Conservation (phyloP, 192 early-diverging fungal genomes). For the Coemansia sp. region DNA sequence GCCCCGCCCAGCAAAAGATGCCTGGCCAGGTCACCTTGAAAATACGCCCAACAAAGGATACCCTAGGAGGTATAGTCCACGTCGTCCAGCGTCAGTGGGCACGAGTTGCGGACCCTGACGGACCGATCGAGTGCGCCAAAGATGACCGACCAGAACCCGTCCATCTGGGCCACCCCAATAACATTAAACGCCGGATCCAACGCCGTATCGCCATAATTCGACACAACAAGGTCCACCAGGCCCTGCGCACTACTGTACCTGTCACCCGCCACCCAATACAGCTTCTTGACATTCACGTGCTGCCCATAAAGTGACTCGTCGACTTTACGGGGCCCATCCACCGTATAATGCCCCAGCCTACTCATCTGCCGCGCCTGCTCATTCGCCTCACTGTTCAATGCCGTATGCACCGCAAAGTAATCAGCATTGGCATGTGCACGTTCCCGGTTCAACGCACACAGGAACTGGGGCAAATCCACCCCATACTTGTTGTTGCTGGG, state of each 20-base stretch:
- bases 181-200: slow-evolving; percentile 24
- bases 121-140: slow-evolving; percentile 16
- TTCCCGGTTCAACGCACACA: slow-evolving; percentile 26
- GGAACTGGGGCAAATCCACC: slow-evolving; percentile 27
- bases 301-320: slow-evolving; percentile 31
- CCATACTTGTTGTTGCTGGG: slow-evolving; percentile 12
- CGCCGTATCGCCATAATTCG: slow-evolving; percentile 10
- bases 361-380: slow-evolving; percentile 37
- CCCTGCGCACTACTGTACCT: slow-evolving; percentile 3
- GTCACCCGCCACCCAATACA: slow-evolving; percentile 43
- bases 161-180: slow-evolving; percentile 36
- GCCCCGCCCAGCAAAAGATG: too few relatives aligned
- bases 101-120: slow-evolving; percentile 1
- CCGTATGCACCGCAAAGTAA: slow-evolving; percentile 22
- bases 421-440: neutral
- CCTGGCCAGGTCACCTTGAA: too few relatives aligned
- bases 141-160: slow-evolving; percentile 47
- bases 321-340: slow-evolving; percentile 31
- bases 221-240: slow-evolving; percentile 15
- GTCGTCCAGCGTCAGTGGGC: slow-evolving; percentile 23
- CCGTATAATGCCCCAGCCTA: slow-evolving; percentile 28
- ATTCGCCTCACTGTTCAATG: slow-evolving; percentile 19
- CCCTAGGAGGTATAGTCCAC: slow-evolving; percentile 19
- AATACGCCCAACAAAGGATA: too few relatives aligned
- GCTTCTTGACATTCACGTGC: slow-evolving; percentile 17